Conservation (phyloP, 2,329 filamentous ascomycete species). For the Magnaporthiopsis rhizophila region DNA sequence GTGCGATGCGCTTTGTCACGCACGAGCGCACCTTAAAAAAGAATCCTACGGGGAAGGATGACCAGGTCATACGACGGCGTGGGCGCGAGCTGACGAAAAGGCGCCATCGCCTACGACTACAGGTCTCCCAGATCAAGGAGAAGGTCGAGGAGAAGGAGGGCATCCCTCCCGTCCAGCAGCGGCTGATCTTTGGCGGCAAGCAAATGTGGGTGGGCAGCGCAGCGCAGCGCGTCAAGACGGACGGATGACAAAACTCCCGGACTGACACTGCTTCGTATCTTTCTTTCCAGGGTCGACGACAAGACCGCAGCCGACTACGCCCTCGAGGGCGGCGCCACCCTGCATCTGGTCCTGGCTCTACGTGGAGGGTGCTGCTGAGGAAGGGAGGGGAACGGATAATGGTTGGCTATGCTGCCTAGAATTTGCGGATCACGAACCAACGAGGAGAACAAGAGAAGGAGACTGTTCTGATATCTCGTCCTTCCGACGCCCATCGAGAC, state of each 20-base stretch:
- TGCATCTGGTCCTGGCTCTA: slow-evolving; percentile 92
- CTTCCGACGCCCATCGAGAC: background rate
- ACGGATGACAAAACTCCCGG: background rate
- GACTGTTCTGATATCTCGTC: background rate
- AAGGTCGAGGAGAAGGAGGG: slow-evolving; percentile 99
- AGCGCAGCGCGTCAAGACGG: background rate
- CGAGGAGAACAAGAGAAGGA: background rate
- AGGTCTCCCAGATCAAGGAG: slow-evolving; percentile 97
- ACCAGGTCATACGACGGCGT: background rate
- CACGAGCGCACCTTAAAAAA: too few species aligned
- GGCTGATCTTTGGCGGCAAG: slow-evolving; percentile 93
- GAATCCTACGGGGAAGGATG: too few species aligned
- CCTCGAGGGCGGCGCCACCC: slow-evolving; percentile 83
- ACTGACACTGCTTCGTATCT: background rate
- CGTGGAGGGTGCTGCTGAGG: slow-evolving; percentile 49
- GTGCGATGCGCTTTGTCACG: too few species aligned
- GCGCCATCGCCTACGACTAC: slow-evolving; percentile 6
- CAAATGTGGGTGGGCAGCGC: slow-evolving; percentile 64
- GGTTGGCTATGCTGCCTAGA: too few species aligned
- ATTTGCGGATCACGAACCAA: background rate
- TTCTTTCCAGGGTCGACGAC: slow-evolving; percentile 69
- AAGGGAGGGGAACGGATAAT: too few species aligned
- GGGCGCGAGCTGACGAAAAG: background rate
- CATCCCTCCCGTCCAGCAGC: slow-evolving; percentile 93
- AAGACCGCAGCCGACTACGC: slow-evolving; percentile 87